phyloP scores from a whole-genome alignment of 352 stramenopile species.

The Plasmopara viticola region DNA sequence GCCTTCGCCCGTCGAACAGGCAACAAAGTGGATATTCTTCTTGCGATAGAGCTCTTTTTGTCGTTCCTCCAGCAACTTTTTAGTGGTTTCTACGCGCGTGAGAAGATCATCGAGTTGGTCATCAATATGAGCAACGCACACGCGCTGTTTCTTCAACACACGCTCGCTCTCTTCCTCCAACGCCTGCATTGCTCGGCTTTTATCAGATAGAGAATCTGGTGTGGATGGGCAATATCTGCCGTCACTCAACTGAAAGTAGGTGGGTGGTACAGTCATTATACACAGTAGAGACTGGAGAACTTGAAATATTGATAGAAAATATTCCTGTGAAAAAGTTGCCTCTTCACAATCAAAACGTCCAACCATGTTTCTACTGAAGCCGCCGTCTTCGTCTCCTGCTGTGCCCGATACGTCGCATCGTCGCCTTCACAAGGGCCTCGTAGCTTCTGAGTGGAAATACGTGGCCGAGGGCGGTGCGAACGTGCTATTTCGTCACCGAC shows the following conservation, averaged over 20 bases:
- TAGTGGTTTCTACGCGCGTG: conserved; percentile 49
- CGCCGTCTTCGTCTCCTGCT: conserved; percentile 17
- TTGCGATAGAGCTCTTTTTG: conserved; percentile 60
- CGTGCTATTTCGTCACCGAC: conserved; percentile 75
- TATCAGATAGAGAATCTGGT: conserved; percentile 1
- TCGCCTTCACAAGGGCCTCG: conserved; percentile 21
- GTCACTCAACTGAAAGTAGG: no score
- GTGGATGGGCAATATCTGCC: no score
- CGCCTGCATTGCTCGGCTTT: conserved; percentile 34
- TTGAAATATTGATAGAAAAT: neutral
- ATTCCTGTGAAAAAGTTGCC: neutral
- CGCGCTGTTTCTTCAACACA: conserved; percentile 68
- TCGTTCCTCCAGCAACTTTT: conserved; percentile 48
- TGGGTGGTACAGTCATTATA: no score
- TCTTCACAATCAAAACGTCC: conserved; percentile 9
- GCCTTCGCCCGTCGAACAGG: conserved; percentile 10
- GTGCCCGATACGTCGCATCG: conserved; percentile 4
- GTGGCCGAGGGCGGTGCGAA: conserved; percentile 82
- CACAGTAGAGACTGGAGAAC: no score
- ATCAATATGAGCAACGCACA: conserved; percentile 55
- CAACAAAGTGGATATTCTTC: conserved; percentile 33
- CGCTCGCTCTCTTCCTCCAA: conserved; percentile 53
- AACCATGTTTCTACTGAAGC: conserved; percentile 49
- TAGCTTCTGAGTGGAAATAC: conserved; percentile 77
- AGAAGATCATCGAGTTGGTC: conserved; percentile 57